Conservation (phyloP, 2,329 filamentous ascomycete species). For the Xylariaceae sp. region DNA sequence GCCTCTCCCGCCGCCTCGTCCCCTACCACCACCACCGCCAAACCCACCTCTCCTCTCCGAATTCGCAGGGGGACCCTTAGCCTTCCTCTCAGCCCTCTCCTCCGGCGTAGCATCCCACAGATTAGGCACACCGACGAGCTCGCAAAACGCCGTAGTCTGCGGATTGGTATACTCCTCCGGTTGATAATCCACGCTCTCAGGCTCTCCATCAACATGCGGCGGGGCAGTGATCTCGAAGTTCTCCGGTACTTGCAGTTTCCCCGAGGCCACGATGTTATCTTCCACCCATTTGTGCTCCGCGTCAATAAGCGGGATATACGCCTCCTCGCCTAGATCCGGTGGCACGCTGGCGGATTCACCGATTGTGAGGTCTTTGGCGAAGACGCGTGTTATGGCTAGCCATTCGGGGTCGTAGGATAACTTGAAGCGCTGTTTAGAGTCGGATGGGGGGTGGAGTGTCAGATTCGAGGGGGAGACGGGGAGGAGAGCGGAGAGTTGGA, state of each 20-base stretch:
- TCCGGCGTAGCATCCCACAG: constrained; percentile 70
- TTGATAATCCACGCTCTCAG: constrained; percentile 58
- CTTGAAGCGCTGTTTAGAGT: constrained; percentile 45
- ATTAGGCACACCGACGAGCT: constrained; percentile 73
- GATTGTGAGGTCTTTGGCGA: constrained; percentile 63
- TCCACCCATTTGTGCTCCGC: constrained; percentile 77
- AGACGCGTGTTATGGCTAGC: constrained; percentile 87
- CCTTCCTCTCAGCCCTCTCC: constrained; percentile 60
- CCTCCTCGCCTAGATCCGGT: constrained; percentile 63
- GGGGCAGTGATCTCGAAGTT: constrained; percentile 80
- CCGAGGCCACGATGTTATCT: constrained; percentile 63
- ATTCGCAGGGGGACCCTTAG: constrained; percentile 51
- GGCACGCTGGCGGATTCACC: constrained; percentile 57
- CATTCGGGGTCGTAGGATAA: constrained; percentile 90
- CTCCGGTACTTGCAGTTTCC: constrained; percentile 66
- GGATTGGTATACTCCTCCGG: constrained; percentile 82
- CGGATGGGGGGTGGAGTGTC: constrained; percentile 17
- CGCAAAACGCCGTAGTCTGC: constrained; percentile 80
- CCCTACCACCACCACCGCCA: constrained; percentile 24
- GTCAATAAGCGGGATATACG: constrained; percentile 67
- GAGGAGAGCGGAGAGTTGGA: constrained; percentile 70
- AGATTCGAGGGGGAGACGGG: constrained; percentile 40
- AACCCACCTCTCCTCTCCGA: constrained; percentile 24
- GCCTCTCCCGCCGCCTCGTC: constrained; percentile 28
- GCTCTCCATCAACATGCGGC: constrained; percentile 55